Conservation (phyloP, 441 rosid genomes). For the Erysimum pusillum region DNA sequence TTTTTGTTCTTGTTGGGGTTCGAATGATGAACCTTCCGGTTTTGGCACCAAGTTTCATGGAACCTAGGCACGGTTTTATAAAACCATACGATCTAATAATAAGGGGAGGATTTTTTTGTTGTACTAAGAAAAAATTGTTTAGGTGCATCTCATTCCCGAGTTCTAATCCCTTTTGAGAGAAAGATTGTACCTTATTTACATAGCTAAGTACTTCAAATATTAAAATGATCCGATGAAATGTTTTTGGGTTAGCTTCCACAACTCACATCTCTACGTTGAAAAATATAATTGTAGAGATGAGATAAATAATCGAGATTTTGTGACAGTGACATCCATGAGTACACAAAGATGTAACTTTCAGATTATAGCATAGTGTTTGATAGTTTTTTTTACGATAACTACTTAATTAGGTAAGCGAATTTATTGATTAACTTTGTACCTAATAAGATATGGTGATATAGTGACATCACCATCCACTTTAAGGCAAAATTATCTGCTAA, state of each 20-base stretch:
- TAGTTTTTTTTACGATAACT: not conserved
- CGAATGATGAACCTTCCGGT: constrained; percentile 16
- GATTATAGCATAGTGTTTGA: not conserved
- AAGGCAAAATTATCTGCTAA: constrained; percentile 13
- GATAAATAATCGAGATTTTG: not conserved
- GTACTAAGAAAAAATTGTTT: constrained; percentile 7
- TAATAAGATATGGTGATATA: constrained; percentile 12
- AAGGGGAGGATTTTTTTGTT: not conserved
- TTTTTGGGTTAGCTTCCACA: not conserved
- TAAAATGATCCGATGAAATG: not conserved
- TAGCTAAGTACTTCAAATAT: not conserved
- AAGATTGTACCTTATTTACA: not conserved
- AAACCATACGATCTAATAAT: constrained; percentile 9
- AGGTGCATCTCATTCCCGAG: not conserved
- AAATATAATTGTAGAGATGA: not conserved
- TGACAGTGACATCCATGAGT: not conserved
- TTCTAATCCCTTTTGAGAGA: not conserved
- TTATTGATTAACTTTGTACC: not conserved
- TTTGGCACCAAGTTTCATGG: constrained; percentile 16
- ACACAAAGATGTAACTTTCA: not conserved
- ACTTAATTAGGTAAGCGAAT: not conserved
- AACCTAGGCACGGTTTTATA: not conserved
- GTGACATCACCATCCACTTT: constrained; percentile 21
- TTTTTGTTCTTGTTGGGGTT: not conserved
- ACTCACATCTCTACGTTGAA: not conserved